Percentiles rank a stretch among this genome's conserved stretches.
phyloP scores from a whole-genome alignment of 192 early-diverging fungal genomes.

The Chytriomyces confervae region DNA sequence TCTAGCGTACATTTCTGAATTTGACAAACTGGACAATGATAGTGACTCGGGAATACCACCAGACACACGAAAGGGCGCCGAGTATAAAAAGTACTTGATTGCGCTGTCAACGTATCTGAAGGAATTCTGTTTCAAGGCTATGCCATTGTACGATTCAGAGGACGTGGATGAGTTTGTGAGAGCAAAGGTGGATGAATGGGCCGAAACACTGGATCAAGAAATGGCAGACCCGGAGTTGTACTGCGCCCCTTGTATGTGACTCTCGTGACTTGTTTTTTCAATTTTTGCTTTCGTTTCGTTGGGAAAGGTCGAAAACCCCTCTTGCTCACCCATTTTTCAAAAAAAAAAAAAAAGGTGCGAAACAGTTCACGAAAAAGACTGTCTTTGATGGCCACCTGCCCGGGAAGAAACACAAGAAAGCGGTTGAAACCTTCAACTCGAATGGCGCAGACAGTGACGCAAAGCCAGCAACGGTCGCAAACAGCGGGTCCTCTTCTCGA shows the following conservation, averaged over 20 bases:
- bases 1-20: slow-evolving; percentile 69
- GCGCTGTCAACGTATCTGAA: slow-evolving; percentile 73
- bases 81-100: slow-evolving; percentile 74
- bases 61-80: slow-evolving; percentile 63
- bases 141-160: slow-evolving; percentile 78
- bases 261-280: slow-evolving; percentile 32
- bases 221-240: slow-evolving; percentile 62
- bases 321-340: background rate
- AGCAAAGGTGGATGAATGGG: slow-evolving; percentile 74
- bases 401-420: slow-evolving; percentile 92
- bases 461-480: background rate
- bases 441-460: slow-evolving; percentile 4
- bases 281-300: slow-evolving; percentile 2
- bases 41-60: slow-evolving; percentile 43
- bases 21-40: slow-evolving; percentile 60
- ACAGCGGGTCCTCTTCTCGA: background rate
- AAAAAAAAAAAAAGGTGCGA: slow-evolving; percentile 55
- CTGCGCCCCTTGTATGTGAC: slow-evolving; percentile 68
- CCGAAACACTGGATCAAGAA: slow-evolving; percentile 42
- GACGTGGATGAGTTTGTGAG: slow-evolving; percentile 54
- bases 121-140: slow-evolving; percentile 72
- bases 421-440: slow-evolving; percentile 55
- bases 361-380: slow-evolving; percentile 84
- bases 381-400: slow-evolving; percentile 84
- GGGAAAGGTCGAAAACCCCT: background rate